Conservation (phyloP, 805 yeast genomes). For the Candida adriatica region DNA sequence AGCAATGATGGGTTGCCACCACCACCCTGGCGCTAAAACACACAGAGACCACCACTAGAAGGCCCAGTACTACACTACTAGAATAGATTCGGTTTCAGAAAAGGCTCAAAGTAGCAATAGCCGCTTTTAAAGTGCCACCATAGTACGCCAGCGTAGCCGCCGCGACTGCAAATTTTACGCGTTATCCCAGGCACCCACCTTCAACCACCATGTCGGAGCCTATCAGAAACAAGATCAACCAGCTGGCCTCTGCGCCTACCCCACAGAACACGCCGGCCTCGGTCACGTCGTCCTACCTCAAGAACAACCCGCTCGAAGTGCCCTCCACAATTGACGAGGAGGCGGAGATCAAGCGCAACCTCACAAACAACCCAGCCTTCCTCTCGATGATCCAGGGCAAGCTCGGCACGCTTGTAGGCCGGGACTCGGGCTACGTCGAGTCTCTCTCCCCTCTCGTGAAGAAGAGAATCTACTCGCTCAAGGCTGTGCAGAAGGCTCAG, state of each 20-base stretch:
- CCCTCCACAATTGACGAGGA: slow-evolving; percentile 67
- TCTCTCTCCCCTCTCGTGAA: slow-evolving; percentile 66
- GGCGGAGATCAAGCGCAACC: slow-evolving; percentile 31
- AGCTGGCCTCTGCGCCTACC: slow-evolving; percentile 89
- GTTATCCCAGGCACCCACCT: too few relatives aligned
- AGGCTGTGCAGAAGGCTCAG: slow-evolving; percentile 72
- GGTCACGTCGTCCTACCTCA: slow-evolving; percentile 66
- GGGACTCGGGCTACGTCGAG: slow-evolving; percentile 80
- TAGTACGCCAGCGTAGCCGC: too few relatives aligned
- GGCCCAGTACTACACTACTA: too few relatives aligned
- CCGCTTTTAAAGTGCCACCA: too few relatives aligned
- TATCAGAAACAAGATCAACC: slow-evolving; percentile 67
- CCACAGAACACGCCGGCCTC: slow-evolving; percentile 98
- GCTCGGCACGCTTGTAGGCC: slow-evolving; percentile 76
- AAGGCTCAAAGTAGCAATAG: too few relatives aligned
- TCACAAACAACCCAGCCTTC: slow-evolving; percentile 76
- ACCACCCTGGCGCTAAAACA: too few relatives aligned
- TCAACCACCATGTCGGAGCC: slow-evolving; percentile 86
- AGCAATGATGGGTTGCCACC: too few relatives aligned
- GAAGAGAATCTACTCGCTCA: slow-evolving; percentile 73
- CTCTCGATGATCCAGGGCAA: slow-evolving; percentile 87
- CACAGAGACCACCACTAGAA: too few relatives aligned
- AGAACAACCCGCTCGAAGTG: slow-evolving; percentile 44
- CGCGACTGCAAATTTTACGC: too few relatives aligned
- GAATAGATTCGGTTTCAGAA: too few relatives aligned